Evolutionary conservation across 257 asterid species (phyloP).

Genomic region (Solanum commersonii): DNA sequence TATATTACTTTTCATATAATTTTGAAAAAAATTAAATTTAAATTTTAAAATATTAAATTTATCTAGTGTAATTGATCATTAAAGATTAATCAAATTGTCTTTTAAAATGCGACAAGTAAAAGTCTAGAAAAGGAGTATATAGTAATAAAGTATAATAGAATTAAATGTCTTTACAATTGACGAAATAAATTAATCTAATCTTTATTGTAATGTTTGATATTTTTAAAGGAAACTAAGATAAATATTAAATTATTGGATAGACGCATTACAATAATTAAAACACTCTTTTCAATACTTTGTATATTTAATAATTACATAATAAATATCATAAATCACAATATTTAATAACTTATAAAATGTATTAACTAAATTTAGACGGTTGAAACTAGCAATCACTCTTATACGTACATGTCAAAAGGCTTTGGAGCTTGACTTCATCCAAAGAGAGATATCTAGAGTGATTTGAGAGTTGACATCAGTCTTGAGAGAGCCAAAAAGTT

Average conservation of each 20-base stretch:
- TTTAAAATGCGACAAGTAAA: no score
- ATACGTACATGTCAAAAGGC: background rate
- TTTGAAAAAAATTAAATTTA: no score
- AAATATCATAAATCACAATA: no score
- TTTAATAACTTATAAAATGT: no score
- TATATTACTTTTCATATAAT: no score
- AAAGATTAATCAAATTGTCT: no score
- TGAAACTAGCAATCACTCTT: background rate
- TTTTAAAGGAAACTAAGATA: background rate
- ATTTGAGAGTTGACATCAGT: background rate
- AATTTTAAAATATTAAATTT: no score
- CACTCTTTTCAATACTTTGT: background rate
- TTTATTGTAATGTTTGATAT: background rate
- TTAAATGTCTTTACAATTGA: background rate
- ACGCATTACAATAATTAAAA: background rate
- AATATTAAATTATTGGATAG: background rate
- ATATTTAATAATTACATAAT: no score
- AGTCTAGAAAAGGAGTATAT: background rate
- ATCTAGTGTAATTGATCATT: background rate
- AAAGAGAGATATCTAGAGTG: background rate
- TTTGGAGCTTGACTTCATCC: background rate
- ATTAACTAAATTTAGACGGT: background rate
- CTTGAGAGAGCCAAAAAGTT: no score
- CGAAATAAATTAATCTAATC: background rate
- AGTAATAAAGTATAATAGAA: background rate